Base-by-base conservation (phyloP, 164 flowering plant genomes). In the Chimonanthus salicifolius region DNA sequence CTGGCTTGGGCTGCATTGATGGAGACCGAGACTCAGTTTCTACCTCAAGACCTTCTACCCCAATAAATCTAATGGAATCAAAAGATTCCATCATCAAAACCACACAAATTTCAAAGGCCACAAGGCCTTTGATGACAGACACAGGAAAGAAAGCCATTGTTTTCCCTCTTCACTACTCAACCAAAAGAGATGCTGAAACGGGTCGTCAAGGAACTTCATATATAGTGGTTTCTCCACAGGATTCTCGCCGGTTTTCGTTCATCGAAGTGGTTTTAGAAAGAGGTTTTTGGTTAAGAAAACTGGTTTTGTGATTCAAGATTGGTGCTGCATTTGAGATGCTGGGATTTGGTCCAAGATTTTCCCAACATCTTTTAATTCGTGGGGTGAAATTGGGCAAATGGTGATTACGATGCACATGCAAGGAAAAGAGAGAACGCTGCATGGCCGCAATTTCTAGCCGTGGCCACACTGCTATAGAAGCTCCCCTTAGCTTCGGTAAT, bases 231-330 rank as follows among this genome's bases (percentile, higher is more conserved):
- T 62, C 46, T 10, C 2, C 10, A 46, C 73, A 45, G 43, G 70
- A 73, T 68, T 77, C 66, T 47, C 73, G 74, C 75, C 73, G 68
- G 58, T 73, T 70, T 73, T 73, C 33, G 68, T 44, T 70, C 69
- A 50, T 69, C 70, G 9, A 75, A 75, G 73, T 70, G 20, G 47
- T 9, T 49, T 46, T 58, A 13, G 8, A 44, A 13, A 65, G 15
- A 3, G 48, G 48, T 43, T 4, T 45, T 10, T 15, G 7, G 3
- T 9, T 9, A 11, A 10, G 45, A 43, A 65, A 65, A 65, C 18
- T 6, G 47, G 68, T 47, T 45, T 65, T 65, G 47, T 5, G 16
- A 47, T 65, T 6, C 16, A 6, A 65, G 48, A 65, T 11, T 45
- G 68, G 48, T 65, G 48, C 33, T 1, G 33, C 68, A 43, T 4